Evolutionary conservation across 2,329 filamentous ascomycete genomes (phyloP).

Genomic region (Thelonectria rubi): DNA sequence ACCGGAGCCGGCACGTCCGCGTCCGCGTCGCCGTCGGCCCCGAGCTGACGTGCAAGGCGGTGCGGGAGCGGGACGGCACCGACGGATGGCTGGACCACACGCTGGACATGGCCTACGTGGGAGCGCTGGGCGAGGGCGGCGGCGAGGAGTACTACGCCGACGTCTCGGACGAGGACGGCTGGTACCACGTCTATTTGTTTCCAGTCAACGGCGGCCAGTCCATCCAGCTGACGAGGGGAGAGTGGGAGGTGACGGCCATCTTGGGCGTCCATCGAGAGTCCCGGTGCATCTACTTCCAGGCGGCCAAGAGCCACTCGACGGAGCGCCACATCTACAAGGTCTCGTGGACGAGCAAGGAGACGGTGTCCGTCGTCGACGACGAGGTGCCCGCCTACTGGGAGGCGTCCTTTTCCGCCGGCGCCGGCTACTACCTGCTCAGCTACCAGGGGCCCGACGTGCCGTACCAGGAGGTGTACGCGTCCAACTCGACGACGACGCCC

Average conservation of each 20-base stretch:
- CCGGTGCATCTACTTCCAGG: slow-evolving; percentile 70
- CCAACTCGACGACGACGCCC: slow-evolving; percentile 61
- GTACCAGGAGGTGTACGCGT: slow-evolving; percentile 72
- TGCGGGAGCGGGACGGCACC: slow-evolving; percentile 66
- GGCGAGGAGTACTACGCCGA: slow-evolving; percentile 68
- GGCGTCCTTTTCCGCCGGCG: slow-evolving; percentile 70
- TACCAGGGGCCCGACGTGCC: slow-evolving; percentile 74
- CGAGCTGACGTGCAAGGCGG: slow-evolving; percentile 52
- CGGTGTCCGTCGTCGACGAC: slow-evolving; percentile 70
- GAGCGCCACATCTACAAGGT: slow-evolving; percentile 75
- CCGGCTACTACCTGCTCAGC: slow-evolving; percentile 71
- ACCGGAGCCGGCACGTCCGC: slow-evolving; percentile 68
- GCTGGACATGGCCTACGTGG: slow-evolving; percentile 64
- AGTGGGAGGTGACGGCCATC: slow-evolving; percentile 71
- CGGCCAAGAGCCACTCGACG: slow-evolving; percentile 71
- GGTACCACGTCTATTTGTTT: slow-evolving; percentile 75
- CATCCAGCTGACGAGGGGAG: slow-evolving; percentile 67
- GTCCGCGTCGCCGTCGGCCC: slow-evolving; percentile 65
- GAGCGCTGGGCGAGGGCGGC: slow-evolving; percentile 49
- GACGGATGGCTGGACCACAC: slow-evolving; percentile 72
- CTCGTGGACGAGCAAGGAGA: slow-evolving; percentile 62
- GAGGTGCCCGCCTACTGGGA: slow-evolving; percentile 66
- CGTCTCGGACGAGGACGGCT: slow-evolving; percentile 71
- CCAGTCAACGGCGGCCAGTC: slow-evolving; percentile 64
- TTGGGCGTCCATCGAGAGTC: slow-evolving; percentile 66